Base-by-base conservation (phyloP, 2,329 filamentous ascomycete species). In the Diaporthe sp. region DNA sequence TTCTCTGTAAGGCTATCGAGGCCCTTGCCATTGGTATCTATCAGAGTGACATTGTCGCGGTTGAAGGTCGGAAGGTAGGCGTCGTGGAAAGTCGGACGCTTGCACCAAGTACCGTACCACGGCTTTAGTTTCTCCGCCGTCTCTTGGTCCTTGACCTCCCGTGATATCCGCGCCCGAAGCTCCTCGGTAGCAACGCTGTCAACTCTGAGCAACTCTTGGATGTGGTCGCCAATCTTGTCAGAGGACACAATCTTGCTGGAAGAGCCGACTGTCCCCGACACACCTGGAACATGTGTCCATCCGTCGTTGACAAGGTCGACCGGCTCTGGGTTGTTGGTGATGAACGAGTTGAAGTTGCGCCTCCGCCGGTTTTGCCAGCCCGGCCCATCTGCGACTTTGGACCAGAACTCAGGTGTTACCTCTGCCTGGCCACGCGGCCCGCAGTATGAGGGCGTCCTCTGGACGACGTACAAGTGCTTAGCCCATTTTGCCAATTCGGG, bases 61-160 rank as follows among this genome's bases (percentile, higher is more conserved):
- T 90, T 90, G 84, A 90, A 90, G 0, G 83, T 77, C 0, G 79
- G 75, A 0, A 89, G 82, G 72, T 86, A 89, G 17, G 85, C 83
- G 73, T 89, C 85, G 76, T 88, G 85, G 78, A 89, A 89, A 65
- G 81, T 83, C 0, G 88, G 88, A 0, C 88, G 83, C 76, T 90
- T 90, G 81, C 88, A 90, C 82, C 84, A 88, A 1, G 79, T 80
- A 0, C 84, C 82, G 78, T 89, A 90, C 86, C 86, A 89, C 0
- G 88, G 82, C 76, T 88, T 86, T 4, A 89, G 80, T 42, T 42
- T 39, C 59, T 39, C 59, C 25, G 59, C 59, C 17, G 59, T 65
- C 27, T 35, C 30, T 35, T 32, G 27, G 17, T 35, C 53, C 22
- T 56, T 32, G 7, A 56, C 53, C 53, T 56, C 53, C 4, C 53